phyloP scores from a whole-genome alignment of 2,329 filamentous ascomycete genomes.

The Ophiostoma tasmaniense region DNA sequence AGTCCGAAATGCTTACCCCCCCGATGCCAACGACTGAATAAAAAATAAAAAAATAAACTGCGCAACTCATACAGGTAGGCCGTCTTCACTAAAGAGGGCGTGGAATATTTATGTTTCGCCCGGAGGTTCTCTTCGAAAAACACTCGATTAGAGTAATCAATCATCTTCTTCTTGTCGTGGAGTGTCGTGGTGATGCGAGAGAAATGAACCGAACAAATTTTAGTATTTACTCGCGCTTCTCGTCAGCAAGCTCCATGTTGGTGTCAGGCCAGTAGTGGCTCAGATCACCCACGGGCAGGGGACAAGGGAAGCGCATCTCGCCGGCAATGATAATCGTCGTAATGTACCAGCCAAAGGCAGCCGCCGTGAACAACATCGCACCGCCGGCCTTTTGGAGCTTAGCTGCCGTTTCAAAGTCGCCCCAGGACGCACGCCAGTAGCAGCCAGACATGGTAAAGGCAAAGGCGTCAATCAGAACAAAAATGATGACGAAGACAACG shows the following conservation, averaged over 20 bases:
- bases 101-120: not conserved
- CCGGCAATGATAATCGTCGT: slow-evolving; percentile 45
- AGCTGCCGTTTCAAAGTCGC: slow-evolving; percentile 34
- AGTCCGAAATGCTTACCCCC: not conserved
- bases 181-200: not conserved
- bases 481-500: slow-evolving; percentile 40
- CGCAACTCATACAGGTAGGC: not conserved
- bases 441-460: slow-evolving; percentile 39
- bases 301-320: slow-evolving; percentile 43
- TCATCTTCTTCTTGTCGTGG: not conserved
- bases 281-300: slow-evolving; percentile 42
- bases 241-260: slow-evolving; percentile 24
- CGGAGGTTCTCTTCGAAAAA: not conserved
- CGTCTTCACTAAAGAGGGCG: not conserved
- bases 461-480: slow-evolving; percentile 37
- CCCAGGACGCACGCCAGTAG: slow-evolving; percentile 40
- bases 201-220: not conserved
- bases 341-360: slow-evolving; percentile 43
- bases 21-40: not conserved
- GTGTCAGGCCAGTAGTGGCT: slow-evolving; percentile 40
- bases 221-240: slow-evolving; percentile 13
- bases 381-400: slow-evolving; percentile 38
- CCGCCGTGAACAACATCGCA: slow-evolving; percentile 38
- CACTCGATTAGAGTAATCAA: not conserved
- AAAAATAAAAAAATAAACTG: not conserved